These are phyloP conservation scores for Spiromastix sp. DNA, from an alignment of 2,329 filamentous ascomycete genomes.

Conservation along the genomic window DNA sequence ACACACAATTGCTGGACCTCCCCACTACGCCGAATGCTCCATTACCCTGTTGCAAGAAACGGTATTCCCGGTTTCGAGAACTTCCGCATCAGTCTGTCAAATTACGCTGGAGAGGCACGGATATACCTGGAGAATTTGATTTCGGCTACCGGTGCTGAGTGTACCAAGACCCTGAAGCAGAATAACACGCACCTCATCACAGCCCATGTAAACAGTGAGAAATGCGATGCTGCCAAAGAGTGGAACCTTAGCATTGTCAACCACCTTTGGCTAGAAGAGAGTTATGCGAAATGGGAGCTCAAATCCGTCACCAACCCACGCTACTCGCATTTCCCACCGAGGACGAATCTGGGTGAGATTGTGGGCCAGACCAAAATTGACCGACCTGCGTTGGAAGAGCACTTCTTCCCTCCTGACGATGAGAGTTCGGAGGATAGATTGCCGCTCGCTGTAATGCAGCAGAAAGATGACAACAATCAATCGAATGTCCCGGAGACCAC, in stretches of 20 bases:
- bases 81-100: slow-evolving; percentile 78
- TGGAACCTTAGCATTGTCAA: slow-evolving; percentile 89
- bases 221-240: slow-evolving; percentile 82
- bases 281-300: slow-evolving; percentile 78
- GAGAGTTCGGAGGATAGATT: slow-evolving; percentile 10
- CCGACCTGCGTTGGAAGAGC: slow-evolving; percentile 58
- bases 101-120: slow-evolving; percentile 89
- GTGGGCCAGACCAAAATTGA: slow-evolving; percentile 83
- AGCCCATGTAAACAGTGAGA: slow-evolving; percentile 80
- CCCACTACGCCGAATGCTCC: slow-evolving; percentile 69
- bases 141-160: slow-evolving; percentile 70
- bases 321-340: slow-evolving; percentile 76
- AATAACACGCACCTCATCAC: slow-evolving; percentile 96
- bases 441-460: slow-evolving; percentile 23
- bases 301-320: slow-evolving; percentile 61
- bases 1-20: slow-evolving; percentile 82
- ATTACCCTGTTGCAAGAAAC: slow-evolving; percentile 72
- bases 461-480: slow-evolving; percentile 24
- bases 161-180: slow-evolving; percentile 88
- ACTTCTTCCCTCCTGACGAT: slow-evolving; percentile 44
- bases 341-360: slow-evolving; percentile 87
- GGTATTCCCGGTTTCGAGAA: slow-evolving; percentile 71
- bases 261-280: slow-evolving; percentile 95
- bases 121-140: slow-evolving; percentile 91
- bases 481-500: not conserved